These are phyloP conservation scores for Coniochaeta prunicola DNA, from an alignment of 2,329 filamentous ascomycete species.

Conservation along the genomic window DNA sequence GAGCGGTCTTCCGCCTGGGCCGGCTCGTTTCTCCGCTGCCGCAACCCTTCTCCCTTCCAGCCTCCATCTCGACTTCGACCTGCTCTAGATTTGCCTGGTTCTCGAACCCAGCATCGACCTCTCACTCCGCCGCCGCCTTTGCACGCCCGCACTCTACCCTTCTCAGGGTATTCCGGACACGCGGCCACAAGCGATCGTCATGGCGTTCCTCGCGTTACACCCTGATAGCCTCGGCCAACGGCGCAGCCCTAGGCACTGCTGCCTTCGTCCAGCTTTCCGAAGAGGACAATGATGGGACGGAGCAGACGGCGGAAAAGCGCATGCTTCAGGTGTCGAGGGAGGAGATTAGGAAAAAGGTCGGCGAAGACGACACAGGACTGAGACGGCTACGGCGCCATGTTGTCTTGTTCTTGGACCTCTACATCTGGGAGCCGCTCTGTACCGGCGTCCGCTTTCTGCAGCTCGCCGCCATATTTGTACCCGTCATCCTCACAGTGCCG, in stretches of 20 bases:
- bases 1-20: conserved; percentile 32
- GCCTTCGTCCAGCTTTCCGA: conserved; percentile 53
- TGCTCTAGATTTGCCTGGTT: background rate
- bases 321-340: conserved; percentile 79
- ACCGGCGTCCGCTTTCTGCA: conserved; percentile 86
- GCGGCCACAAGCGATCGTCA: background rate
- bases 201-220: conserved; percentile 9
- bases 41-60: conserved; percentile 5
- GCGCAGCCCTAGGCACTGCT: conserved; percentile 41
- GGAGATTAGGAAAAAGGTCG: conserved; percentile 66
- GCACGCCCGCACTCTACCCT: background rate
- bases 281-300: conserved; percentile 38
- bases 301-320: conserved; percentile 68
- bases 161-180: background rate
- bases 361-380: conserved; percentile 53
- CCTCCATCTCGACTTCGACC: background rate
- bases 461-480: conserved; percentile 81
- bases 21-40: conserved; percentile 30
- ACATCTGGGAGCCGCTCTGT: conserved; percentile 77
- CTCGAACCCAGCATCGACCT: background rate
- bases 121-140: background rate
- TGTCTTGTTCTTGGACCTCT: conserved; percentile 61
- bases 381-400: conserved; percentile 50
- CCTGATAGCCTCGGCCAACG: conserved; percentile 29
- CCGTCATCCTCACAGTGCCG: conserved; percentile 75